Evolutionary conservation across 352 stramenopile species (phyloP).

Genomic region (Plasmopara muralis): DNA sequence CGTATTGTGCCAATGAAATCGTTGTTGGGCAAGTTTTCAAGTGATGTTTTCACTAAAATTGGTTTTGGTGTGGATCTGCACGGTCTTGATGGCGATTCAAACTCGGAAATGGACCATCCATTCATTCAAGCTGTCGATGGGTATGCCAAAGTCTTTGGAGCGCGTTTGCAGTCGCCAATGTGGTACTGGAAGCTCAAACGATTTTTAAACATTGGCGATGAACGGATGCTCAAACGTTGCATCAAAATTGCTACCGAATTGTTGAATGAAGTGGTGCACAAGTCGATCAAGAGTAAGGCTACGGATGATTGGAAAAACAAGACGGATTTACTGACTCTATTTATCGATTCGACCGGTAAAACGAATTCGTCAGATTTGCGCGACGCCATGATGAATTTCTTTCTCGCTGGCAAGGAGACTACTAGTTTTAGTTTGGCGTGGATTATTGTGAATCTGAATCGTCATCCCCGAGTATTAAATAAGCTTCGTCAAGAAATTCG

Average conservation of each 20-base stretch:
- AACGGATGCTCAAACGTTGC: slow-evolving; percentile 29
- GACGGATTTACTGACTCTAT: slow-evolving; percentile 41
- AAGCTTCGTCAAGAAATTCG: slow-evolving; percentile 36
- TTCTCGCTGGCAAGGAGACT: slow-evolving; percentile 56
- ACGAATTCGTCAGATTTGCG: slow-evolving; percentile 34
- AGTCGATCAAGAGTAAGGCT: slow-evolving; percentile 30
- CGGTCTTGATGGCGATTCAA: slow-evolving; percentile 26
- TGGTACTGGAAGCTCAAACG: slow-evolving; percentile 46
- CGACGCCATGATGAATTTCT: slow-evolving; percentile 62
- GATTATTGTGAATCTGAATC: slow-evolving; percentile 54
- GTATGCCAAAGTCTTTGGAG: slow-evolving; percentile 21
- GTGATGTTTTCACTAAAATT: slow-evolving; percentile 71
- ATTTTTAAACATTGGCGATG: slow-evolving; percentile 31
- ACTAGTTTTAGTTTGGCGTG: slow-evolving; percentile 50
- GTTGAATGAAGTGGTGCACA: slow-evolving; percentile 38
- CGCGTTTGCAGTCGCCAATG: slow-evolving; percentile 39
- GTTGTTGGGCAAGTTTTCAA: slow-evolving; percentile 52
- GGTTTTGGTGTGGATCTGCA: slow-evolving; percentile 66
- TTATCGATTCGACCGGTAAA: slow-evolving; percentile 31
- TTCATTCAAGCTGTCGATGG: slow-evolving; percentile 48
- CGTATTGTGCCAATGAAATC: slow-evolving; percentile 26
- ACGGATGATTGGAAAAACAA: slow-evolving; percentile 18
- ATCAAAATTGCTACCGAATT: slow-evolving; percentile 32
- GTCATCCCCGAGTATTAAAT: slow-evolving; percentile 35
- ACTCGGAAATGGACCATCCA: slow-evolving; percentile 29